phyloP scores from a whole-genome alignment of 2,329 filamentous ascomycete species.

The Paramyrothecium roridum region DNA sequence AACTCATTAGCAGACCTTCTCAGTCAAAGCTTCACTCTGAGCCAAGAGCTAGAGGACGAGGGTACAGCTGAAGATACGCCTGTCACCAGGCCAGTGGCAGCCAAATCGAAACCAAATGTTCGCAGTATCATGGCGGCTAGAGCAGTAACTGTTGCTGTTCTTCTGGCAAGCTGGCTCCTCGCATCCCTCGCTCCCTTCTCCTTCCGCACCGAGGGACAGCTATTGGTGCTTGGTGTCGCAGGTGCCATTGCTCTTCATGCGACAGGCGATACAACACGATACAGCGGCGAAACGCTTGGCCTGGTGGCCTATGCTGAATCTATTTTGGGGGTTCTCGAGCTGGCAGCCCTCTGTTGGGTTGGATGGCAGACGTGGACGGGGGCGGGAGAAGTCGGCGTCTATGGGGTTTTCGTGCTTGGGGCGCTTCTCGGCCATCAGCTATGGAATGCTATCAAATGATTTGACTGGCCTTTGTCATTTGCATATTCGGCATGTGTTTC shows the following conservation, averaged over 20 bases:
- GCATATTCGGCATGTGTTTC: too few species aligned
- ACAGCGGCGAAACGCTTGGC: slow-evolving; percentile 11
- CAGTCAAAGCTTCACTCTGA: slow-evolving; percentile 39
- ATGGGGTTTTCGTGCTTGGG: slow-evolving; percentile 23
- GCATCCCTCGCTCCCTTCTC: slow-evolving; percentile 14
- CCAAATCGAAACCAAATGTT: neutral
- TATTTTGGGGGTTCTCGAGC: slow-evolving; percentile 24
- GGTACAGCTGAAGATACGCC: neutral
- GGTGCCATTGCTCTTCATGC: slow-evolving; percentile 25
- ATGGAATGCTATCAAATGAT: slow-evolving; percentile 12
- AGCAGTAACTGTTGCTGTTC: slow-evolving; percentile 13
- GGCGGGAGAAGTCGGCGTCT: slow-evolving; percentile 14
- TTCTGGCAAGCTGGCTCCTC: slow-evolving; percentile 22
- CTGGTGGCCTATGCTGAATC: slow-evolving; percentile 18
- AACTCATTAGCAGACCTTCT: slow-evolving; percentile 42
- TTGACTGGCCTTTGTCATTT: neutral
- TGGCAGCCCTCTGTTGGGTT: slow-evolving; percentile 29
- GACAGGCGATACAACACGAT: slow-evolving; percentile 20
- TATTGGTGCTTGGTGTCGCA: slow-evolving; percentile 19
- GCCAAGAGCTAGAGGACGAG: slow-evolving; percentile 19
- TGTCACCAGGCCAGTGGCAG: neutral
- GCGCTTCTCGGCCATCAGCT: slow-evolving; percentile 28
- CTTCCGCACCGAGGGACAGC: slow-evolving; percentile 20
- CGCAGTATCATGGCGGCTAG: slow-evolving; percentile 12
- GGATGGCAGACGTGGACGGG: slow-evolving; percentile 25